A percentile compares a stretch with the other conserved stretches of the same genome.
phyloP scores from a whole-genome alignment of 192 early-diverging fungal genomes.

The Allomyces macrogynus region DNA sequence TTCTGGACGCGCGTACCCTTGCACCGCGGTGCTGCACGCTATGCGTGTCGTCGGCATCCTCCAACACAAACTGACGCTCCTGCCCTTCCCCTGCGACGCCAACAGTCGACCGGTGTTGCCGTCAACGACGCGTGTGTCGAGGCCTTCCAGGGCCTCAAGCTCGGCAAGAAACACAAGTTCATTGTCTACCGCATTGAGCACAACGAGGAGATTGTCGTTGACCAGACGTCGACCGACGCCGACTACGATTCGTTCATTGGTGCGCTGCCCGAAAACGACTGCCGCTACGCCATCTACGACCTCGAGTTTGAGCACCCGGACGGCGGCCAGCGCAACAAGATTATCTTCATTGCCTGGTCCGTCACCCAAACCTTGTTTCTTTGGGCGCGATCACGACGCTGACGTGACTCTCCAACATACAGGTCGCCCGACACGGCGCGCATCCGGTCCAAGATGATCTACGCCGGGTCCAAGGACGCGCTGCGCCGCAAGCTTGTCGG shows the following conservation, averaged over 20 bases:
- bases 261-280: conserved; percentile 37
- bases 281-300: conserved; percentile 80
- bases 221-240: conserved; percentile 19
- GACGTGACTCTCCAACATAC: too few relatives aligned
- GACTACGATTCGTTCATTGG: conserved; percentile 49
- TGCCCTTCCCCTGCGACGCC: too few relatives aligned
- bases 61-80: too few relatives aligned
- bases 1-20: too few relatives aligned
- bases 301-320: conserved; percentile 49
- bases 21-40: too few relatives aligned
- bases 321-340: conserved; percentile 57
- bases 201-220: conserved; percentile 44
- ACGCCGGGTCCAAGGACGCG: conserved; percentile 64
- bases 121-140: conserved; percentile 38
- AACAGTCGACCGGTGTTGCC: conserved; percentile 52
- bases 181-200: conserved; percentile 68
- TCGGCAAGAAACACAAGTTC: conserved; percentile 48
- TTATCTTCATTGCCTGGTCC: conserved; percentile 70
- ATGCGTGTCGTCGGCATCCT: too few relatives aligned
- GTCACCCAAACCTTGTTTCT: too few relatives aligned
- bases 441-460: conserved; percentile 74
- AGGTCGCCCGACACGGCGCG: conserved; percentile 62
- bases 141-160: conserved; percentile 50
- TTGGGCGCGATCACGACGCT: too few relatives aligned
- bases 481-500: conserved; percentile 53